Base-by-base conservation (phyloP, 176 grass and related monocot species). In the Juncus effusus region DNA sequence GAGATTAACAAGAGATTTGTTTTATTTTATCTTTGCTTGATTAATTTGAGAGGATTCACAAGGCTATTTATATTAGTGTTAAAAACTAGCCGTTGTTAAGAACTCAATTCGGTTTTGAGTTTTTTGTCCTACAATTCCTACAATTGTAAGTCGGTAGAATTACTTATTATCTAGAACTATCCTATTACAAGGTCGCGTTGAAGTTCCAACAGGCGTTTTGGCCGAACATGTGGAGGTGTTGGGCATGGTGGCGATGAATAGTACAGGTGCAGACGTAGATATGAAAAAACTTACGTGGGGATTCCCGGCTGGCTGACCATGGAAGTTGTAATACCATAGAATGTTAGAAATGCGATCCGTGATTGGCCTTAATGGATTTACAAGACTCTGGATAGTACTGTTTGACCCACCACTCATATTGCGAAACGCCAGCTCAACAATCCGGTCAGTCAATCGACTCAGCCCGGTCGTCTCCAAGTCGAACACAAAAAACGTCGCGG, bases 381-480 rank as follows among this genome's bases (percentile, higher is more conserved):
- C 72, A 42, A 97, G 84, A 9, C 80, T 89, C 63, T 97, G 65
- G 12, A 97, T 84, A 77, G 75, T 89, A 64, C 85, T 93, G 59
- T 86, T 79, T 52, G 75, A 59, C 41, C 94, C 94, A 16, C 93
- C 94, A 62, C 61, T 71, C 60, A 89, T 68, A 97, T 93, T 88
- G 16, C 88, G 88, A 45, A 80, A 60, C 72, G 94, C 94, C 64
- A 97, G 75, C 77, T 97, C 88, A 75, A 85, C 89, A 56, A 97
- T 84, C 76, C 82, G 81, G 61, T 84, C 85, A 40, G 74, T 40
- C 40, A 61, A 73, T 10, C 82, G 67, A 60, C 69, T 79, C 36
- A 97, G 84, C 2, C 88, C 88, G 57, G 85, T 87, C 58, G 94
- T 93, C 63, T 91, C 94, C 76, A 89, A 84, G 80, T 97, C 83